Evolutionary conservation across 75 land plant genomes (phyloP).

Genomic region (Larix kaempferi): DNA sequence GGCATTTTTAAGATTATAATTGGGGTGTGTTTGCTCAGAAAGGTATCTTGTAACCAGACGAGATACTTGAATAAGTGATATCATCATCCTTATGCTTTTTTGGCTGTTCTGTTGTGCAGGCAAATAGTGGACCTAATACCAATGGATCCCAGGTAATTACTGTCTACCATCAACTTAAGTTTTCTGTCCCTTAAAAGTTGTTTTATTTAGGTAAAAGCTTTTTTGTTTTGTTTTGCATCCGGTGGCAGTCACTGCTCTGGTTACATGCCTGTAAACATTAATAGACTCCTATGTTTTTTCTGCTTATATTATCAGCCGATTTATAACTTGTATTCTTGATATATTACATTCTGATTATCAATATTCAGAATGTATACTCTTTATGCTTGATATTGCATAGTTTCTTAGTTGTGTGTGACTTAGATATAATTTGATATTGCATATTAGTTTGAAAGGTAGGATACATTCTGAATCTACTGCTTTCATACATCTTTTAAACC

Average conservation of each 20-base stretch:
- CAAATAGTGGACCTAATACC: constrained; percentile 90
- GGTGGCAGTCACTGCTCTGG: neutral
- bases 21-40: neutral
- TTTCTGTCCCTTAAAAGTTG: neutral
- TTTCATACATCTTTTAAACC: too few species aligned
- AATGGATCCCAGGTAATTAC: constrained; percentile 88
- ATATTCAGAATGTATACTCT: neutral
- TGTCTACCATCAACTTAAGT: neutral
- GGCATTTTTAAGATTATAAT: neutral
- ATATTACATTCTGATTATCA: neutral
- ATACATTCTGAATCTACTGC: too few species aligned
- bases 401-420: too few species aligned
- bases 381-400: too few species aligned
- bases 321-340: neutral
- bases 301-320: neutral
- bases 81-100: neutral
- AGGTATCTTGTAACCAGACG: neutral
- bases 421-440: neutral
- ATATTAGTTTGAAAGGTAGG: neutral
- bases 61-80: neutral
- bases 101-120: constrained; percentile 46
- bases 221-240: neutral
- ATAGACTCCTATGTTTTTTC: neutral
- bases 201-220: neutral
- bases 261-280: neutral